Evolutionary conservation across 2,329 filamentous ascomycete genomes (phyloP).

Genomic region (Elsinoe ampelina): DNA sequence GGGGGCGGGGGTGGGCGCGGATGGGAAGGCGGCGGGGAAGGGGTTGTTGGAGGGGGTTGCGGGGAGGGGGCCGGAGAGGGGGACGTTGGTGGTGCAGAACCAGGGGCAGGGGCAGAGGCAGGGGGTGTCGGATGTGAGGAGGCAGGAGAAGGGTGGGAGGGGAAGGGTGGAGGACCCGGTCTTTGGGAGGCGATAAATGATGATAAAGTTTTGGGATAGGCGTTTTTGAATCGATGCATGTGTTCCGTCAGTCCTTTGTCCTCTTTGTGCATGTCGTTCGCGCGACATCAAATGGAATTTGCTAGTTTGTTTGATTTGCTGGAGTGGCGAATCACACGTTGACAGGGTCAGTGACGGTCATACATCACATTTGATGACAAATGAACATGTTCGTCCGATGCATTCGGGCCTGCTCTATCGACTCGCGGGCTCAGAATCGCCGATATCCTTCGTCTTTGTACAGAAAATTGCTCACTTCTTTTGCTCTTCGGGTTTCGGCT

Average conservation of each 20-base stretch:
- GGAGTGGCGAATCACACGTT: neutral
- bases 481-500: constrained; percentile 79
- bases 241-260: neutral
- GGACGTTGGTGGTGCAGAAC: neutral
- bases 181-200: constrained; percentile 29
- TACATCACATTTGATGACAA: neutral
- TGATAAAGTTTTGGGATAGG: neutral
- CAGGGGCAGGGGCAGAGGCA: constrained; percentile 1
- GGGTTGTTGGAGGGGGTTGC: constrained; percentile 28
- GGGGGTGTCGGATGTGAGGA: constrained; percentile 13
- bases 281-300: neutral
- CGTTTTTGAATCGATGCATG: neutral
- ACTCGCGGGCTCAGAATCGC: neutral
- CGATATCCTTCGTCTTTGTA: constrained; percentile 2
- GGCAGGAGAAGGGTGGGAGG: constrained; percentile 18
- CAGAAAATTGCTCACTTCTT: constrained; percentile 62
- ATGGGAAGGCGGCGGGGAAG: constrained; percentile 26
- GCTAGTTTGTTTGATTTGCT: neutral
- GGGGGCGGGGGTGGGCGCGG: constrained; percentile 30
- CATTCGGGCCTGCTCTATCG: neutral
- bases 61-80: constrained; percentile 3
- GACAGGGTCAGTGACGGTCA: neutral
- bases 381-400: neutral
- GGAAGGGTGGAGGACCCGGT: constrained; percentile 27
- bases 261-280: neutral